phyloP scores from a whole-genome alignment of 345 rosid species.

The Citrus sinensis region DVS_A1.0 CM039163.1:9712501-9713000 shows the following conservation, averaged over 20 bases:
- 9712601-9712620: too few species aligned
- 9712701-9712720: too few species aligned
- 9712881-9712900: not conserved
- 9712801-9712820: slow-evolving; percentile 61
- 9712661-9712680: too few species aligned
- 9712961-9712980: slow-evolving; percentile 38
- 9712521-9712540: not conserved
- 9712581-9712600: too few species aligned
- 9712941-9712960: slow-evolving; percentile 35
- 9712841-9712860: slow-evolving; percentile 32
- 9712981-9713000: slow-evolving; percentile 67
- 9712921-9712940: slow-evolving; percentile 13
- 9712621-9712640: not conserved
- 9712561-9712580: not conserved
- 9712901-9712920: slow-evolving; percentile 27
- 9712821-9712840: slow-evolving; percentile 47
- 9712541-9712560: not conserved
- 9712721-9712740: slow-evolving; percentile 65
- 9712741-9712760: slow-evolving; percentile 94
- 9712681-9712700: too few species aligned
- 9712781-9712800: slow-evolving; percentile 88
- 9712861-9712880: slow-evolving; percentile 9
- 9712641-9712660: not conserved
- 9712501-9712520: too few species aligned
- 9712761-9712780: slow-evolving; percentile 73